These are phyloP conservation scores for Cercospora sp. DNA, from an alignment of 2,329 filamentous ascomycete species.

Conservation along the genomic window DNA sequence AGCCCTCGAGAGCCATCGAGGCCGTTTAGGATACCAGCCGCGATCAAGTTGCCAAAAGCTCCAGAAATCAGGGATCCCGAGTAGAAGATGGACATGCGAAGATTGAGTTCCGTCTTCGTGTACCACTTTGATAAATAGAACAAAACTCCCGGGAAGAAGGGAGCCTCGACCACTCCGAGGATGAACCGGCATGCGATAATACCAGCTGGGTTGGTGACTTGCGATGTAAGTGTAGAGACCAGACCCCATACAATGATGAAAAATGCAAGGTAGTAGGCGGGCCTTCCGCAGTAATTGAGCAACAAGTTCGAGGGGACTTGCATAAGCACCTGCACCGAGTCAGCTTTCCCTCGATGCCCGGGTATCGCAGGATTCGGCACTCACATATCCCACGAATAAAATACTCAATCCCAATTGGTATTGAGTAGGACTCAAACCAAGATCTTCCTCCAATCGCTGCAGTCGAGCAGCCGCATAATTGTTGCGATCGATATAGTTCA, in stretches of 20 bases:
- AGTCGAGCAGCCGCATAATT: conserved; percentile 67
- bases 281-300: conserved; percentile 62
- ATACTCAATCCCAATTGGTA: conserved; percentile 63
- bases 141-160: conserved; percentile 47
- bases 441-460: conserved; percentile 63
- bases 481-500: conserved; percentile 45
- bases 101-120: conserved; percentile 65
- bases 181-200: conserved; percentile 53
- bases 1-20: conserved; percentile 61
- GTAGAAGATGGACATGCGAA: conserved; percentile 67
- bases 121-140: conserved; percentile 69
- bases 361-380: conserved; percentile 30
- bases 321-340: conserved; percentile 32
- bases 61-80: conserved; percentile 69
- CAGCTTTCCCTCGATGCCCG: not conserved
- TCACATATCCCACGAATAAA: conserved; percentile 59
- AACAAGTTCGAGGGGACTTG: conserved; percentile 67
- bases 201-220: conserved; percentile 32
- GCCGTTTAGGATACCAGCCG: conserved; percentile 63
- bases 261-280: conserved; percentile 68
- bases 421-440: conserved; percentile 57
- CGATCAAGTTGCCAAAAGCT: conserved; percentile 66
- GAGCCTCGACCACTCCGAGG: conserved; percentile 63
- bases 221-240: conserved; percentile 55
- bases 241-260: conserved; percentile 76